Conservation (phyloP, 345 rosid genomes). For the Trapa incisa region DNA sequence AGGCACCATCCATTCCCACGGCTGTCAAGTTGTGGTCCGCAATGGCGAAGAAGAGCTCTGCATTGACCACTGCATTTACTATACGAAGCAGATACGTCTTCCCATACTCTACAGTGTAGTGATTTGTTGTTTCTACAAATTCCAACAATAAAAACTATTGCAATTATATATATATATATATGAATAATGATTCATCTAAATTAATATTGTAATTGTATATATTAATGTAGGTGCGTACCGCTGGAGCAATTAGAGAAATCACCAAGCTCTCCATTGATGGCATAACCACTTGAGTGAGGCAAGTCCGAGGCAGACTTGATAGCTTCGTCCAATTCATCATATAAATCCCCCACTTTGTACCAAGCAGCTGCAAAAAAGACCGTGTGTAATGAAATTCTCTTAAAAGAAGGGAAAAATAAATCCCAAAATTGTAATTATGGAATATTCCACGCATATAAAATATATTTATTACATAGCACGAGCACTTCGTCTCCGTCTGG, state of each 20-base stretch:
- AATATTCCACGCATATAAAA: neutral
- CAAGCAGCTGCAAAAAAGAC: slow-evolving; percentile 5
- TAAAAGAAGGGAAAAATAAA: neutral
- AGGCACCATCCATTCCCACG: slow-evolving; percentile 23
- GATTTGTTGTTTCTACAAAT: slow-evolving; percentile 8
- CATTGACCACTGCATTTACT: slow-evolving; percentile 18
- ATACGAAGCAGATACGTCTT: slow-evolving; percentile 24
- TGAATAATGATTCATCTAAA: no score
- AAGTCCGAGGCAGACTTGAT: neutral
- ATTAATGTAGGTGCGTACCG: neutral
- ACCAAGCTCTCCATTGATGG: slow-evolving; percentile 8
- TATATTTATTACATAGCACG: slow-evolving; percentile 1
- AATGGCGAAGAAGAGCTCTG: slow-evolving; percentile 19
- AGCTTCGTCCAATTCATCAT: neutral
- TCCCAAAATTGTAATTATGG: no score
- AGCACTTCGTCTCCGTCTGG: slow-evolving; percentile 13
- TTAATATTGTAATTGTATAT: no score
- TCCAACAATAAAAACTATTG: neutral
- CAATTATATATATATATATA: no score
- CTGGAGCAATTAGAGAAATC: slow-evolving; percentile 4
- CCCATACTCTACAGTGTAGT: slow-evolving; percentile 7
- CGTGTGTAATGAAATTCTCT: neutral
- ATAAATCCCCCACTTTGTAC: slow-evolving; percentile 5
- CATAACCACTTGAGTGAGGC: slow-evolving; percentile 6
- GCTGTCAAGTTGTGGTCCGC: slow-evolving; percentile 19